Evolutionary conservation across 1,139 yeast species (phyloP).

Genomic region (Entelexis paramagnoliae): DNA sequence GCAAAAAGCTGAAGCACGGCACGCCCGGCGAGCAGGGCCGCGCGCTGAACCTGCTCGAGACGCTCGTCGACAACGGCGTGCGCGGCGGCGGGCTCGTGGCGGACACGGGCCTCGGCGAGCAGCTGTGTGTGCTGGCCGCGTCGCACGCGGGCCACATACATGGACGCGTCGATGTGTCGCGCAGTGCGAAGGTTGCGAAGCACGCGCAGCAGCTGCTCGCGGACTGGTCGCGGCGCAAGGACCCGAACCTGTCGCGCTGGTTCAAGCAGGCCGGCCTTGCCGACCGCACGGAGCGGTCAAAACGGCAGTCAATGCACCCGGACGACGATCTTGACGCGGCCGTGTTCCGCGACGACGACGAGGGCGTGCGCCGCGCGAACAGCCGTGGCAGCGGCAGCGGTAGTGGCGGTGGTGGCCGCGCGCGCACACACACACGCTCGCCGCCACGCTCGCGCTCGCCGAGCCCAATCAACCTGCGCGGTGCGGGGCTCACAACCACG

Average conservation of each 20-base stretch:
- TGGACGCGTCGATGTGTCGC: slow-evolving; percentile 9
- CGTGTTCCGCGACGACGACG: slow-evolving; percentile 10
- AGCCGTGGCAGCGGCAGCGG: not conserved
- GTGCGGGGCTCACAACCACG: slow-evolving; percentile 21
- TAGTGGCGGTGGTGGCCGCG: too few species aligned
- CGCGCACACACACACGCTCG: not conserved
- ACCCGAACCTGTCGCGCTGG: slow-evolving; percentile 9
- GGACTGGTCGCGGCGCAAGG: slow-evolving; percentile 19
- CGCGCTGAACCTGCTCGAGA: slow-evolving; percentile 61
- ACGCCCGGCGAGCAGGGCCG: slow-evolving; percentile 46
- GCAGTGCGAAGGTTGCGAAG: slow-evolving; percentile 9
- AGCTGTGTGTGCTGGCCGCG: slow-evolving; percentile 17
- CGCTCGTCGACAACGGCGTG: slow-evolving; percentile 70
- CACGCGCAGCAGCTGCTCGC: slow-evolving; percentile 18
- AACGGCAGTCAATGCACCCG: slow-evolving; percentile 15
- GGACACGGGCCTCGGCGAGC: slow-evolving; percentile 23
- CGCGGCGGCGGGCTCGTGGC: slow-evolving; percentile 28
- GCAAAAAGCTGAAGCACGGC: slow-evolving; percentile 89
- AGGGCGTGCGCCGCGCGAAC: not conserved
- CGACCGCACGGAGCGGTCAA: slow-evolving; percentile 4
- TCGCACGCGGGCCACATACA: slow-evolving; percentile 6
- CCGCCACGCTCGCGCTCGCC: slow-evolving; percentile 19
- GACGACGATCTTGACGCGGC: slow-evolving; percentile 20
- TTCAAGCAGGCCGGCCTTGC: slow-evolving; percentile 19
- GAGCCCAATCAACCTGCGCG: slow-evolving; percentile 45